A percentile compares a stretch with the other conserved stretches of the same genome.
Conservation (phyloP, 331 rosid species). For the Cydonia oblonga region DNA sequence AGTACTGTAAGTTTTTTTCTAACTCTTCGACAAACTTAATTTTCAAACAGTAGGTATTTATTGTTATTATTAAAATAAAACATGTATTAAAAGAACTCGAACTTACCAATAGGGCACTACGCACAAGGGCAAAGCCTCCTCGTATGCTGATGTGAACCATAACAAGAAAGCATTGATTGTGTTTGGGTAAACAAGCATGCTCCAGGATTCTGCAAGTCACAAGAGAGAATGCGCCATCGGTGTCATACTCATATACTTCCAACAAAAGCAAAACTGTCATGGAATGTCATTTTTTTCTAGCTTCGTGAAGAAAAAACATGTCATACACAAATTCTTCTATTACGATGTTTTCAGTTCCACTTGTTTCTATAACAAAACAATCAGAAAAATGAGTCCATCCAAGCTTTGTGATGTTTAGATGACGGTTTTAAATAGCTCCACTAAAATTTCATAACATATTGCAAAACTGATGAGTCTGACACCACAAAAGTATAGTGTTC, state of each 20-base stretch:
- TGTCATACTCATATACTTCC: neutral
- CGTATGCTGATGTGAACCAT: constrained; percentile 71
- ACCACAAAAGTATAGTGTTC: neutral
- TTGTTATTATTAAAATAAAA: neutral
- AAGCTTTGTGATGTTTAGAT: neutral
- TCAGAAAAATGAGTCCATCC: neutral
- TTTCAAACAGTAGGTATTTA: neutral
- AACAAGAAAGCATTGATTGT: constrained; percentile 64
- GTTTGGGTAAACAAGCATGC: constrained; percentile 63
- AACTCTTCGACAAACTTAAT: neutral
- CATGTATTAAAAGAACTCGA: neutral
- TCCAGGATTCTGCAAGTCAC: constrained; percentile 66
- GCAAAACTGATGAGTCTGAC: neutral
- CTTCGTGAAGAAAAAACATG: neutral
- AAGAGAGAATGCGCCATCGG: neutral
- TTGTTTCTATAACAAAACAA: neutral
- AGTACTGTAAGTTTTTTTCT: neutral
- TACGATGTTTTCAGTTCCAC: neutral
- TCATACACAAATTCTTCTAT: neutral
- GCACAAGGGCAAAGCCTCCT: constrained; percentile 96
- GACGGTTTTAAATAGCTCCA: neutral
- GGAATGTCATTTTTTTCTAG: neutral
- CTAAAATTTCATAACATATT: neutral
- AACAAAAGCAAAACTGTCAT: neutral
- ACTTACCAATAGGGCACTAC: constrained; percentile 35